A percentile compares a stretch with the other conserved stretches of the same genome.
Conservation (phyloP, 306 rosid species). For the Inga oerstediana region DNA sequence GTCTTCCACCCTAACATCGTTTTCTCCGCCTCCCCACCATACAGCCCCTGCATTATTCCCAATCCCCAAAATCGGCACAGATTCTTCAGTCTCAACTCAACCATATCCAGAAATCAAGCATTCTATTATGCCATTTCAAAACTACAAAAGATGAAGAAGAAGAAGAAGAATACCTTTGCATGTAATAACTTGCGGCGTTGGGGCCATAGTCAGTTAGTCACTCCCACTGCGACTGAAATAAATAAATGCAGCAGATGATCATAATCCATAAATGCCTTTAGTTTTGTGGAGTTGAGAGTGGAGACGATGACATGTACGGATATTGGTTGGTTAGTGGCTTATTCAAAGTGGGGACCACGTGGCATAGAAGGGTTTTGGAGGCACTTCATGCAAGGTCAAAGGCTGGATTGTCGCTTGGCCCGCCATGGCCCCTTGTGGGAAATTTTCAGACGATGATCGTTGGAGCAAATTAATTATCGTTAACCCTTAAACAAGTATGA, state of each 20-base stretch:
- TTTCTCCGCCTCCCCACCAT: slow-evolving; percentile 2
- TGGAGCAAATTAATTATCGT: too few species aligned
- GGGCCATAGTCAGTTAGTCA: neutral
- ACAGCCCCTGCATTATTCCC: neutral
- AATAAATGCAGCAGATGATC: neutral
- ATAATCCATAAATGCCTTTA: neutral
- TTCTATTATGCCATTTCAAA: neutral
- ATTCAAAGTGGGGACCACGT: too few species aligned
- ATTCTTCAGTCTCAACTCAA: neutral
- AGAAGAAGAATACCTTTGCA: neutral
- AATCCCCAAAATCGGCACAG: neutral
- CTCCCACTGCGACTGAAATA: neutral
- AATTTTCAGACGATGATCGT: too few species aligned
- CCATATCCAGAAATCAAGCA: neutral
- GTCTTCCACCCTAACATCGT: neutral
- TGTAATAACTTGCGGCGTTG: neutral
- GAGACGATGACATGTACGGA: too few species aligned
- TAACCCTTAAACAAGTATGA: too few species aligned
- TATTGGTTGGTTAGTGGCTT: too few species aligned
- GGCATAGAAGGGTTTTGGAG: too few species aligned
- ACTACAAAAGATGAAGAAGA: neutral
- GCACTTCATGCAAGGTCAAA: too few species aligned
- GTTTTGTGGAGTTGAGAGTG: neutral
- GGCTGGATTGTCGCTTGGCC: too few species aligned
- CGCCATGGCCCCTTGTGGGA: too few species aligned